phyloP scores from a whole-genome alignment of 768 basidiomycete species.

The Kockovaella imperatae region DNA sequence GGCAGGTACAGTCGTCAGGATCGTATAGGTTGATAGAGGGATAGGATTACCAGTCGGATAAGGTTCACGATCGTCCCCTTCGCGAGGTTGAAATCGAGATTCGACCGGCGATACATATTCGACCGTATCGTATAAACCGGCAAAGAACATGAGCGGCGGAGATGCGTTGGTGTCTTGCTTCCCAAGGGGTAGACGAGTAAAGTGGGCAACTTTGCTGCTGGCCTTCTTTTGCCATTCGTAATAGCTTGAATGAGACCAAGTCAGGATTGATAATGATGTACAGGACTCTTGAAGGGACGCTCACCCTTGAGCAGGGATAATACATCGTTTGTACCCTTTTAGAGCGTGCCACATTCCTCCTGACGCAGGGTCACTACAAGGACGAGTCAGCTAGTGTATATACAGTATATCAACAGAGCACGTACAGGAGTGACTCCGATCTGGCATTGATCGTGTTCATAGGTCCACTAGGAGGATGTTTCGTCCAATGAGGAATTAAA shows the following conservation, averaged over 20 bases:
- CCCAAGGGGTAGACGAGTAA: slow-evolving; percentile 51
- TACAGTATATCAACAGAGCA: neutral
- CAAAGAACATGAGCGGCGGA: slow-evolving; percentile 63
- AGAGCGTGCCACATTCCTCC: slow-evolving; percentile 75
- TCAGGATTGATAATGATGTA: neutral
- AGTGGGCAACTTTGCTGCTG: slow-evolving; percentile 71
- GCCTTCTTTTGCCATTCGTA: slow-evolving; percentile 85
- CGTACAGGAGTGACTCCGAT: slow-evolving; percentile 59
- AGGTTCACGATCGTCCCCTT: slow-evolving; percentile 21
- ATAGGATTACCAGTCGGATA: slow-evolving; percentile 45
- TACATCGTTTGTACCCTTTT: slow-evolving; percentile 73
- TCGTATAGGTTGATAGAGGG: slow-evolving; percentile 72
- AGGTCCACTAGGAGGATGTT: slow-evolving; percentile 53
- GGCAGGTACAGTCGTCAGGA: slow-evolving; percentile 74
- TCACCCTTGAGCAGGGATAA: slow-evolving; percentile 72
- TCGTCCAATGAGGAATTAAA: slow-evolving; percentile 73
- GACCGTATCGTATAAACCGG: slow-evolving; percentile 74
- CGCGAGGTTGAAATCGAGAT: slow-evolving; percentile 25
- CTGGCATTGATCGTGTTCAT: slow-evolving; percentile 87
- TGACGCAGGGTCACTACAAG: slow-evolving; percentile 49
- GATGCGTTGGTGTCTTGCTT: slow-evolving; percentile 50
- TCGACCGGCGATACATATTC: slow-evolving; percentile 42
- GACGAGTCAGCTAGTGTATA: neutral
- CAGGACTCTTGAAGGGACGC: slow-evolving; percentile 13
- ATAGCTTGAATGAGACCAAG: slow-evolving; percentile 52